A percentile compares a stretch with the other conserved stretches of the same genome.
Evolutionary conservation across 805 yeast genomes (phyloP).

Genomic region (Candida qinlingensis): DNA sequence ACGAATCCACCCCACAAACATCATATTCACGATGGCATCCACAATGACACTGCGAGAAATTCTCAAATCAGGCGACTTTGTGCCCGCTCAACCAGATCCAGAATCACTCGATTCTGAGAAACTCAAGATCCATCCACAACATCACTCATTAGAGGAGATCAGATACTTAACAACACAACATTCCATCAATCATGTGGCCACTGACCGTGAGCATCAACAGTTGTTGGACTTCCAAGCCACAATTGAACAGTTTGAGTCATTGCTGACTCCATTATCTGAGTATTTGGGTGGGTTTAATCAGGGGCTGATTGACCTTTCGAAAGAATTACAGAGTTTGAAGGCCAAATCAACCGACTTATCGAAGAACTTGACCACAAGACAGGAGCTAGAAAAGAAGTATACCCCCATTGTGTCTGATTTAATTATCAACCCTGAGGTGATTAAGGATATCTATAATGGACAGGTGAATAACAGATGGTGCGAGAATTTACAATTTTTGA

Average conservation of each 20-base stretch:
- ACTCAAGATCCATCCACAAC: background rate
- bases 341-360: constrained; percentile 45
- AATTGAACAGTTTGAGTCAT: constrained; percentile 19
- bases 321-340: constrained; percentile 58
- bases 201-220: constrained; percentile 11
- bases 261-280: constrained; percentile 43
- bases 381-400: constrained; percentile 43
- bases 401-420: constrained; percentile 75
- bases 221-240: constrained; percentile 15
- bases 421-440: constrained; percentile 68
- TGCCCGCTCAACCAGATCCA: background rate
- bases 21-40: background rate
- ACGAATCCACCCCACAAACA: too few species aligned
- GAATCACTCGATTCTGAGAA: background rate
- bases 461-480: constrained; percentile 59
- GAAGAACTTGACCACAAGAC: constrained; percentile 41
- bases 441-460: constrained; percentile 51
- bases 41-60: background rate
- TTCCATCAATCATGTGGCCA: constrained; percentile 5
- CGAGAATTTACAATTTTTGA: constrained; percentile 53
- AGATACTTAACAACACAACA: constrained; percentile 8
- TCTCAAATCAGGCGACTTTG: constrained; percentile 1
- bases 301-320: constrained; percentile 50
- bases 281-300: constrained; percentile 52
- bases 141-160: constrained; percentile 6